Evolutionary conservation across 352 stramenopile species (phyloP).

Genomic region (Phytophthora rubi): DNA sequence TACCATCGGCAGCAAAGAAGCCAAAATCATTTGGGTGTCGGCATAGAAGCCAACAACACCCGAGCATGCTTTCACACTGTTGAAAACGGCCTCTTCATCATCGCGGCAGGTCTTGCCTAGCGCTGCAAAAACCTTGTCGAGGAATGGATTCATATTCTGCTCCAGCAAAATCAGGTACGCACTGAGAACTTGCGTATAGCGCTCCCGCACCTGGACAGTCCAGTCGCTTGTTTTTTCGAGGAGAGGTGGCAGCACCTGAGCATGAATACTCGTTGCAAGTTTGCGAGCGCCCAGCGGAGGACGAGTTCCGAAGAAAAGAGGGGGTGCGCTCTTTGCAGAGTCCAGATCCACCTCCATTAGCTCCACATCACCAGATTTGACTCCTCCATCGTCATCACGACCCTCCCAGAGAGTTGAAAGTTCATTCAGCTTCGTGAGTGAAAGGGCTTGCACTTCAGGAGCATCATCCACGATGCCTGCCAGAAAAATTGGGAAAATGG

Average conservation of each 20-base stretch:
- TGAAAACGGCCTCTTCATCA: slow-evolving; percentile 68
- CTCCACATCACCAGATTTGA: slow-evolving; percentile 32
- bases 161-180: slow-evolving; percentile 74
- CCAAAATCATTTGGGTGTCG: slow-evolving; percentile 76
- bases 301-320: slow-evolving; percentile 57
- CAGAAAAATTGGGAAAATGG: slow-evolving; percentile 73
- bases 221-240: slow-evolving; percentile 81
- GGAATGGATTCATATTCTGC: slow-evolving; percentile 66
- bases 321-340: slow-evolving; percentile 24
- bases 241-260: slow-evolving; percentile 57
- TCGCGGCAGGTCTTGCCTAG: slow-evolving; percentile 79
- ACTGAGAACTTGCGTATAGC: slow-evolving; percentile 75
- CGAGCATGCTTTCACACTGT: slow-evolving; percentile 70
- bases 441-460: slow-evolving; percentile 57
- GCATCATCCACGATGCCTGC: slow-evolving; percentile 75
- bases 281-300: slow-evolving; percentile 55
- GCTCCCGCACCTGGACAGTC: slow-evolving; percentile 80
- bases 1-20: slow-evolving; percentile 77
- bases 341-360: slow-evolving; percentile 50
- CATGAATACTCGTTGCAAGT: slow-evolving; percentile 53
- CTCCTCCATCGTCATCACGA: slow-evolving; percentile 25
- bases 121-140: slow-evolving; percentile 79
- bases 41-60: slow-evolving; percentile 72
- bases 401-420: slow-evolving; percentile 58
- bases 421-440: slow-evolving; percentile 50